Conservation (phyloP, 2,329 filamentous ascomycete genomes). For the Colletotrichum chrysophilum region DNA sequence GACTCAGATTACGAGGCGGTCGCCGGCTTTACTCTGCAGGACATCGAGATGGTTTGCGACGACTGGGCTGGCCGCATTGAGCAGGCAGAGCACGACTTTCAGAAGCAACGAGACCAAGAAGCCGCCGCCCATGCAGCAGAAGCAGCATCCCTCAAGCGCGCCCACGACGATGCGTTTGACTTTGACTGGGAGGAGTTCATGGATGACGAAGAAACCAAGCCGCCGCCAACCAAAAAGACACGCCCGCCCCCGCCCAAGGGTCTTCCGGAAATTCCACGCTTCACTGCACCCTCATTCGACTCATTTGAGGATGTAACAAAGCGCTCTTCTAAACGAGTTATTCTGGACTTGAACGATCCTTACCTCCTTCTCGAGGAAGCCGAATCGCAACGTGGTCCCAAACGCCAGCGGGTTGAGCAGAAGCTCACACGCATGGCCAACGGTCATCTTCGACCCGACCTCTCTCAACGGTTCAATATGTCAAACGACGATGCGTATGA, state of each 20-base stretch:
- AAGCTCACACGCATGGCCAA: conserved; percentile 72
- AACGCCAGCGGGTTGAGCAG: conserved; percentile 60
- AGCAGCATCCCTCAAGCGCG: conserved; percentile 22
- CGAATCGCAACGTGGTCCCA: conserved; percentile 66
- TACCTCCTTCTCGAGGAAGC: conserved; percentile 83
- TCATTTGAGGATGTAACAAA: conserved; percentile 78
- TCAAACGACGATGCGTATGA: conserved; percentile 98
- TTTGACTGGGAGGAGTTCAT: conserved; percentile 71
- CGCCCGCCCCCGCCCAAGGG: conserved; percentile 67
- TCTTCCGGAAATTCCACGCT: conserved; percentile 62
- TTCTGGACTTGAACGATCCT: conserved; percentile 87
- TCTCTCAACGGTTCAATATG: conserved; percentile 88
- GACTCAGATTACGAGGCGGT: conserved; percentile 68
- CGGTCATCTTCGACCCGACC: conserved; percentile 72
- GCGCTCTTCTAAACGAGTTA: conserved; percentile 77
- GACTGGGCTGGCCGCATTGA: conserved; percentile 78
- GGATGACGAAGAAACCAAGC: conserved; percentile 50
- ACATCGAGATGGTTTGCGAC: conserved; percentile 84
- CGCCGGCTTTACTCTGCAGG: conserved; percentile 77
- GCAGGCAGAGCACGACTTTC: conserved; percentile 45
- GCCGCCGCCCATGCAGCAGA: conserved; percentile 25
- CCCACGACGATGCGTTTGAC: conserved; percentile 36
- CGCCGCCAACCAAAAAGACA: conserved; percentile 65
- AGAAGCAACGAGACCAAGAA: conserved; percentile 31
- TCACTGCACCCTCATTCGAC: conserved; percentile 75